These are phyloP conservation scores for Neonectria punicea DNA, from an alignment of 2,329 filamentous ascomycete species.

Conservation along the genomic window DNA sequence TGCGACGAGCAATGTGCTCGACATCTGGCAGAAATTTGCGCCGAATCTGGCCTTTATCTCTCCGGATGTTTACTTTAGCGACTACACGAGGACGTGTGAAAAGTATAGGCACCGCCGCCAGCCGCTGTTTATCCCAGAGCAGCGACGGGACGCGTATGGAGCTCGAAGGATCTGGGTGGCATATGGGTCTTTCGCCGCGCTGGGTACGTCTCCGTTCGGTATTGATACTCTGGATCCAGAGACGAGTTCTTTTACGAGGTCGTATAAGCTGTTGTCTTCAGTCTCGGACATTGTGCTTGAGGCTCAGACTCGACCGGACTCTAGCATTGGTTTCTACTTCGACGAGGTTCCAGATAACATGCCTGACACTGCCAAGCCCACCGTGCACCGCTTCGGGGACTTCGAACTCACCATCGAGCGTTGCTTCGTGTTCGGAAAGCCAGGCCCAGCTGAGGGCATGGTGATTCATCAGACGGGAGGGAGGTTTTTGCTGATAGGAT, in stretches of 20 bases:
- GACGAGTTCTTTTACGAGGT: neutral
- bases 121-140: constrained; percentile 60
- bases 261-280: constrained; percentile 13
- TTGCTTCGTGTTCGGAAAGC: constrained; percentile 47
- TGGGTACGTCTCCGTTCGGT: constrained; percentile 25
- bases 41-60: constrained; percentile 54
- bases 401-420: constrained; percentile 46
- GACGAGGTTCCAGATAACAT: constrained; percentile 14
- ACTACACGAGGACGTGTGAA: constrained; percentile 46
- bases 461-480: constrained; percentile 37
- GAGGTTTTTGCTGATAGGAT: constrained; percentile 38
- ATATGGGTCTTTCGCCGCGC: constrained; percentile 13
- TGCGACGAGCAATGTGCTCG: constrained; percentile 37
- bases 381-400: constrained; percentile 33
- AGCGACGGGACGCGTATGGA: constrained; percentile 56
- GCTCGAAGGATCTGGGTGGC: constrained; percentile 52
- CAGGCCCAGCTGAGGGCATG: constrained; percentile 42
- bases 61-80: constrained; percentile 48
- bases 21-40: constrained; percentile 50
- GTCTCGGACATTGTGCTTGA: constrained; percentile 20
- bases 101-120: constrained; percentile 53
- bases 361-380: neutral
- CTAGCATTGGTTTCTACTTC: constrained; percentile 25
- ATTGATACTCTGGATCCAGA: constrained; percentile 23
- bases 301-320: neutral